Evolutionary conservation across 2,329 filamentous ascomycete species (phyloP).

Genomic region (Didymella arachidicola): DNA sequence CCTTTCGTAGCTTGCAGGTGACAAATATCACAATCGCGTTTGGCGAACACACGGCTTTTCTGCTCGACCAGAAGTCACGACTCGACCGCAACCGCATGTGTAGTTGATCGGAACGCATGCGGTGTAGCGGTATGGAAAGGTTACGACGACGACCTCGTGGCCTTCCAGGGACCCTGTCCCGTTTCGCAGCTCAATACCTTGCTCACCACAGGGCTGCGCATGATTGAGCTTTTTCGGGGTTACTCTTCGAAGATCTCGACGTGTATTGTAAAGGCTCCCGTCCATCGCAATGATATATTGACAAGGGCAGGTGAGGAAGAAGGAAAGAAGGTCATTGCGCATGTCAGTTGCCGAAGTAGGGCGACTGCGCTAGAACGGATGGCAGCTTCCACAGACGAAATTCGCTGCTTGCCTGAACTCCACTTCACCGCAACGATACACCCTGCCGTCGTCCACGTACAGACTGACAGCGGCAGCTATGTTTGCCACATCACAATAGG

Average conservation of each 20-base stretch:
- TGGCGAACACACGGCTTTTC: constrained; percentile 4
- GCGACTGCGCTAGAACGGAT: constrained; percentile 7
- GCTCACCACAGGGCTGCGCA: neutral
- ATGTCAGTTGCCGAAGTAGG: constrained; percentile 5
- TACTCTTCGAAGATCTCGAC: neutral
- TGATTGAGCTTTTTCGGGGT: neutral
- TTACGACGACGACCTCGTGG: constrained; percentile 10
- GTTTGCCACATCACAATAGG: constrained; percentile 3
- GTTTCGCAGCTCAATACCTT: constrained; percentile 3
- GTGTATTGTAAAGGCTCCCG: neutral
- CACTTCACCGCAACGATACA: constrained; percentile 1
- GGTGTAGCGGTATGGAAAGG: neutral
- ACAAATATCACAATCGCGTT: constrained; percentile 10
- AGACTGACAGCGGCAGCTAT: neutral
- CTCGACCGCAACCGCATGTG: constrained; percentile 3
- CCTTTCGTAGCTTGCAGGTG: constrained; percentile 5
- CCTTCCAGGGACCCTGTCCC: constrained; percentile 1
- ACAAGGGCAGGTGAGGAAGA: neutral
- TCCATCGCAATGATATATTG: constrained; percentile 6
- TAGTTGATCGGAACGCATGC: neutral
- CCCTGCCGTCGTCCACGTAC: neutral
- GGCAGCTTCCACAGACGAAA: constrained; percentile 11
- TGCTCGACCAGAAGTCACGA: constrained; percentile 15
- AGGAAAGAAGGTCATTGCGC: neutral
- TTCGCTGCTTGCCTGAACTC: constrained; percentile 1